Evolutionary conservation across 129 eudicot species (phyloP).

Genomic region (Solidago caesia): DNA sequence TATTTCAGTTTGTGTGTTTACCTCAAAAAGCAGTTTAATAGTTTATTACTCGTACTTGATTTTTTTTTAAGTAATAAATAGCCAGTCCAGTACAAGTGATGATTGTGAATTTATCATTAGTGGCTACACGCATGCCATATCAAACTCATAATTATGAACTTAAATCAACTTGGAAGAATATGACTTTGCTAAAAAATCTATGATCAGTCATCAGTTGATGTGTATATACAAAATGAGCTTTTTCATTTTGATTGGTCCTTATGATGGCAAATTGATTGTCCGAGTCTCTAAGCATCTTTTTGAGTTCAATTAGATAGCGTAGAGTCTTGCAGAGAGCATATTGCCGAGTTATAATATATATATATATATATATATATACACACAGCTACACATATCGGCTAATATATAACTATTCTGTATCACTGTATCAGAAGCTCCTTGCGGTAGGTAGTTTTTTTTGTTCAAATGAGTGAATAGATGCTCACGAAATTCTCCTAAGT

Average conservation of each 20-base stretch:
- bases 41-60: neutral
- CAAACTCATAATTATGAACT: neutral
- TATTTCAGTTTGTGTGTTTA: neutral
- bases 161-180: neutral
- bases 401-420: neutral
- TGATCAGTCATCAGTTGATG: slow-evolving; percentile 6
- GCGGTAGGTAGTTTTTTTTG: neutral
- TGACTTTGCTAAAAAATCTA: neutral
- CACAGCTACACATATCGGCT: neutral
- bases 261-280: neutral
- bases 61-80: neutral
- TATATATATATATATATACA: neutral
- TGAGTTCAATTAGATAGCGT: neutral
- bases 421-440: neutral
- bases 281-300: neutral
- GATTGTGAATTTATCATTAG: neutral
- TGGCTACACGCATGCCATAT: neutral
- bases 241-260: neutral
- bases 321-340: neutral
- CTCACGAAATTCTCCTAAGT: neutral
- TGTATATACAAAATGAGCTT: neutral
- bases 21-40: neutral
- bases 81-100: neutral
- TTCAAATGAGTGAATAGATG: neutral
- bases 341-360: neutral